Evolutionary conservation across 805 yeast genomes (phyloP).

Genomic region (Yueomyces sp.): DNA sequence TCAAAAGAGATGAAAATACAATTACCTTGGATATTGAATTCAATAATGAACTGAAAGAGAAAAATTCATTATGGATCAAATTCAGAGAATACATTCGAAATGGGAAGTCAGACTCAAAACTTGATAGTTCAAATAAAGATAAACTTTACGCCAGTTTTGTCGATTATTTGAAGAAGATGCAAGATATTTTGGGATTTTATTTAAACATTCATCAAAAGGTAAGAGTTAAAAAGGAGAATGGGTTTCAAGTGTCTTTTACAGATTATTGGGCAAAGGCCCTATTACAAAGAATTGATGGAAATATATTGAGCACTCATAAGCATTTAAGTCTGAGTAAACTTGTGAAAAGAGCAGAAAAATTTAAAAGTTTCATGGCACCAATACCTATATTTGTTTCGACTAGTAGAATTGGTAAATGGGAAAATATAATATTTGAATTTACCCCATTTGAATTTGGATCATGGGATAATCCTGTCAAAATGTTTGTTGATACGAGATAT

Average conservation of each 20-base stretch:
- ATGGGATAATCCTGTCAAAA: slow-evolving; percentile 37
- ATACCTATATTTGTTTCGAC: slow-evolving; percentile 35
- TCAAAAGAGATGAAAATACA: too few relatives aligned
- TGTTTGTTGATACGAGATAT: slow-evolving; percentile 38
- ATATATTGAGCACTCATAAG: slow-evolving; percentile 26
- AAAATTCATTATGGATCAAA: slow-evolving; percentile 3
- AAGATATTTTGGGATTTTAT: slow-evolving; percentile 33
- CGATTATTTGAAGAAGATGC: slow-evolving; percentile 18
- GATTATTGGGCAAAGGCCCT: slow-evolving; percentile 62
- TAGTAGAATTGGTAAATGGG: slow-evolving; percentile 26
- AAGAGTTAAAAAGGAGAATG: slow-evolving; percentile 35
- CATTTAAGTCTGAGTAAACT: slow-evolving; percentile 28
- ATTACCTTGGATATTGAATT: background rate
- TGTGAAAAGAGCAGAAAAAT: slow-evolving; percentile 11
- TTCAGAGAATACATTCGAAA: slow-evolving; percentile 7
- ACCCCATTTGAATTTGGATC: slow-evolving; percentile 59
- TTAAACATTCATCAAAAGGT: slow-evolving; percentile 41
- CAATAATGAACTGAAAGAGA: background rate
- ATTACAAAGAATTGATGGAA: slow-evolving; percentile 23
- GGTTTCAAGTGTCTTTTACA: slow-evolving; percentile 44
- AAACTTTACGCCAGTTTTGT: too few relatives aligned
- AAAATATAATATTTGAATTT: slow-evolving; percentile 36
- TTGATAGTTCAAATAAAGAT: background rate
- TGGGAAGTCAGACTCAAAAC: slow-evolving; percentile 4
- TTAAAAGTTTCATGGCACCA: slow-evolving; percentile 31